These are phyloP conservation scores for Pichia sp. DNA, from an alignment of 1,139 yeast species.

Conservation along the genomic window DNA sequence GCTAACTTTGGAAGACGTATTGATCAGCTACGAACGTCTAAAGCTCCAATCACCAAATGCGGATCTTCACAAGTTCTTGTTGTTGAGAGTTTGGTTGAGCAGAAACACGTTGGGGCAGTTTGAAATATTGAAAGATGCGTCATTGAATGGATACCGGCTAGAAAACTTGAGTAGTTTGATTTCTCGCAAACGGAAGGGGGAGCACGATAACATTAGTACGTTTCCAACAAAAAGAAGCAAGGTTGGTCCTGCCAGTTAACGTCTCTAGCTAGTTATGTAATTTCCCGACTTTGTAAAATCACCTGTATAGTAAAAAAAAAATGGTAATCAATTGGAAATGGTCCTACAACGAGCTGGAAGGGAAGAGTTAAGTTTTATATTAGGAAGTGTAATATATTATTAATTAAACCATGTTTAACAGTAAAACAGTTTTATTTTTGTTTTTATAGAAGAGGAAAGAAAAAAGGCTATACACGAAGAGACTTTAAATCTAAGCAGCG, in stretches of 20 bases:
- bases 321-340: background rate
- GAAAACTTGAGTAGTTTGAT: slow-evolving; percentile 6
- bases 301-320: background rate
- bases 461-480: slow-evolving; percentile 1
- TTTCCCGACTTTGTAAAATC: background rate
- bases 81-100: slow-evolving; percentile 10
- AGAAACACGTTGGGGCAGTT: slow-evolving; percentile 6
- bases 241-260: background rate
- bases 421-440: slow-evolving; percentile 11
- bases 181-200: background rate
- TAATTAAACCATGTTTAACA: background rate
- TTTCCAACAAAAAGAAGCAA: background rate
- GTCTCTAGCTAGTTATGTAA: background rate
- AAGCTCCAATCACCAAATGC: slow-evolving; percentile 20
- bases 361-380: background rate
- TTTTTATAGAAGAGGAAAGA: slow-evolving; percentile 19
- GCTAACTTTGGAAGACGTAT: slow-evolving; percentile 35
- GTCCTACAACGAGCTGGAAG: background rate
- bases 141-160: slow-evolving; percentile 6
- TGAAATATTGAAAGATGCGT: background rate
- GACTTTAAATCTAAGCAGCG: slow-evolving; percentile 35
- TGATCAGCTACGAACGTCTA: slow-evolving; percentile 33
- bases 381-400: slow-evolving; percentile 3
- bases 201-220: background rate
- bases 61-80: slow-evolving; percentile 11